Percentiles rank a stretch among this genome's conserved stretches.
phyloP scores from a whole-genome alignment of 345 rosid genomes.

The Alliaria petiolata region DNA sequence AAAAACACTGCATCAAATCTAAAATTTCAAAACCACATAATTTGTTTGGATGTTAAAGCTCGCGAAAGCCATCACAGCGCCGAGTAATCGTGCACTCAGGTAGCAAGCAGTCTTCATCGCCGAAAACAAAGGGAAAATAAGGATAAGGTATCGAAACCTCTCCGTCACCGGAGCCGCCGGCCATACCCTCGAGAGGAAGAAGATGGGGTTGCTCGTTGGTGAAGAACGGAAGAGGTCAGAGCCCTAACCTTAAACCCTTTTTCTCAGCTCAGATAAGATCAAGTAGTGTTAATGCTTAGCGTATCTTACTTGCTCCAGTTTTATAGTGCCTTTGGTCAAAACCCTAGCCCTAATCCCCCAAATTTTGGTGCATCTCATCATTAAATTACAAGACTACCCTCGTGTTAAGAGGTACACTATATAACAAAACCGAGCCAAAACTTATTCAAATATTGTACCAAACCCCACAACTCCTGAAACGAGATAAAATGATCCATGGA shows the following conservation, averaged over 20 bases:
- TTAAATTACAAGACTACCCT: slow-evolving; percentile 19
- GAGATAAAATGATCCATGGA: not conserved
- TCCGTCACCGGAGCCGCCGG: slow-evolving; percentile 47
- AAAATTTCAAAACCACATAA: not conserved
- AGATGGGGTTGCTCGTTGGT: slow-evolving; percentile 30
- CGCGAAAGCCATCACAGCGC: slow-evolving; percentile 67
- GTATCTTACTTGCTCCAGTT: not conserved
- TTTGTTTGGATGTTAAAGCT: slow-evolving; percentile 31
- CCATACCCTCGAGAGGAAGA: slow-evolving; percentile 23
- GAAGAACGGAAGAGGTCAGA: not conserved
- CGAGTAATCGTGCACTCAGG: slow-evolving; percentile 43
- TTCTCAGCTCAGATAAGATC: slow-evolving; percentile 85
- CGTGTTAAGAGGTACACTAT: not conserved
- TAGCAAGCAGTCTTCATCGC: slow-evolving; percentile 86
- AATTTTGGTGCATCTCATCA: not conserved
- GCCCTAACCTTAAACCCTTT: not conserved
- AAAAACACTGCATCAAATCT: not conserved
- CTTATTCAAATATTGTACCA: not conserved
- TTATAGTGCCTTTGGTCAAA: slow-evolving; percentile 4
- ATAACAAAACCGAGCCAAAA: not conserved
- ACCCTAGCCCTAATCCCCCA: not conserved
- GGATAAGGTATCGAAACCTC: not conserved
- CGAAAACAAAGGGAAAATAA: slow-evolving; percentile 25
- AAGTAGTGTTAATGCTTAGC: slow-evolving; percentile 34
- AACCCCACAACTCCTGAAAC: not conserved